Conservation (phyloP, 805 yeast genomes). For the Metschnikowia gelsemii region DNA sequence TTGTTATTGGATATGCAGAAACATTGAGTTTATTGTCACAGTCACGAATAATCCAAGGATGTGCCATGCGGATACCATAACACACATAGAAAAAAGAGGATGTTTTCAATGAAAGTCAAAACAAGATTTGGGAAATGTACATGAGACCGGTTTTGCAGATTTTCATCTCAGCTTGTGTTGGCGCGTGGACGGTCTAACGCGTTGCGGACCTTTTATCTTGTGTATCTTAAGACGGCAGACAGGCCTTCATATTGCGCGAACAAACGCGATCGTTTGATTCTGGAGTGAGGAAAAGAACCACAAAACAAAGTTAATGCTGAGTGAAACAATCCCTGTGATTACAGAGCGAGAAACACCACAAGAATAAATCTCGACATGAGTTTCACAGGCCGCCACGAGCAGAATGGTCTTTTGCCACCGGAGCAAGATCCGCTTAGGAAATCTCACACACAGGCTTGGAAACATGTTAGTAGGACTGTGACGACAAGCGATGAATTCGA, state of each 20-base stretch:
- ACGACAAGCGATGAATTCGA: slow-evolving; percentile 8
- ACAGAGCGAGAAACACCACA: neutral
- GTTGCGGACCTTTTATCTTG: too few relatives aligned
- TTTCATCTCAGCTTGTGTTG: too few relatives aligned
- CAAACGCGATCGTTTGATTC: neutral
- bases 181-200: neutral
- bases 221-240: too few relatives aligned
- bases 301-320: neutral
- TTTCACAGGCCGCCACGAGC: slow-evolving; percentile 11
- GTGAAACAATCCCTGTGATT: neutral
- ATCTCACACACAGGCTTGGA: slow-evolving; percentile 2
- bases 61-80: too few relatives aligned
- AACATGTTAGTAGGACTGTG: neutral
- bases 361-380: slow-evolving; percentile 5
- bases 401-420: slow-evolving; percentile 16
- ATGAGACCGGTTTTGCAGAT: too few relatives aligned
- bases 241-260: too few relatives aligned
- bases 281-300: neutral
- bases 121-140: too few relatives aligned
- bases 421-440: neutral
- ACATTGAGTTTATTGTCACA: neutral
- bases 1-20: slow-evolving; percentile 51
- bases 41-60: too few relatives aligned
- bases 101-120: too few relatives aligned
- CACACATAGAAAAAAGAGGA: too few relatives aligned